A percentile compares a stretch with the other conserved stretches of the same genome.
phyloP scores from a whole-genome alignment of 2,329 filamentous ascomycete species.

The Zasmidium citrigriseum region DNA sequence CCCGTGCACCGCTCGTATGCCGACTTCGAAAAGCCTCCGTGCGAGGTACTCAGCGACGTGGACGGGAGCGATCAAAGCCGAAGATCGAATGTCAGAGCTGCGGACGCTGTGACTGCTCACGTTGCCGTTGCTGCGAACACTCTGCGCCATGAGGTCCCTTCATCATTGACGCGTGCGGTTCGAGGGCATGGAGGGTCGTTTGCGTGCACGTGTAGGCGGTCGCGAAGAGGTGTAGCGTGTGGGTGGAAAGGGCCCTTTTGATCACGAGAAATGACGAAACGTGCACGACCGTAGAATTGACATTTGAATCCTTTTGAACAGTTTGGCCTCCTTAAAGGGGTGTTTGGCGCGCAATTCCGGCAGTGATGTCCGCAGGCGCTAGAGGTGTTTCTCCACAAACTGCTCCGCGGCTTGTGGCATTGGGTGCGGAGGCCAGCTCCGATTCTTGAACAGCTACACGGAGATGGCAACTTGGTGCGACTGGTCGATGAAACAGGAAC shows the following conservation, averaged over 20 bases:
- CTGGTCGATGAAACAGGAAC: too few relatives aligned
- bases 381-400: neutral
- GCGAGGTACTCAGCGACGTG: slow-evolving; percentile 2
- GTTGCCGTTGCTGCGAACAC: slow-evolving; percentile 2
- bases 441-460: neutral
- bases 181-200: neutral
- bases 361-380: neutral
- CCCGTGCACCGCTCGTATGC: slow-evolving; percentile 3
- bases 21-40: slow-evolving; percentile 1
- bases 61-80: neutral
- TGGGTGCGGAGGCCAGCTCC: neutral
- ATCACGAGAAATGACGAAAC: neutral
- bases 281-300: neutral
- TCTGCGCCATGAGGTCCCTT: neutral
- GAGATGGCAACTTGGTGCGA: too few relatives aligned
- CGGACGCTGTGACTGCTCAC: neutral
- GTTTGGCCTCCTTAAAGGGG: neutral
- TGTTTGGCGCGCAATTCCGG: neutral
- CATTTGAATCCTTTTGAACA: too few relatives aligned
- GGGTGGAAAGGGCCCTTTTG: too few relatives aligned
- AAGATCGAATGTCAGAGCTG: neutral
- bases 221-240: neutral
- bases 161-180: neutral
- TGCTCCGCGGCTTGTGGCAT: neutral
- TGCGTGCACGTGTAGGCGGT: neutral